Evolutionary conservation across 1,284 basidiomycete species (phyloP).

Genomic region (Rhodofomes roseus): DNA sequence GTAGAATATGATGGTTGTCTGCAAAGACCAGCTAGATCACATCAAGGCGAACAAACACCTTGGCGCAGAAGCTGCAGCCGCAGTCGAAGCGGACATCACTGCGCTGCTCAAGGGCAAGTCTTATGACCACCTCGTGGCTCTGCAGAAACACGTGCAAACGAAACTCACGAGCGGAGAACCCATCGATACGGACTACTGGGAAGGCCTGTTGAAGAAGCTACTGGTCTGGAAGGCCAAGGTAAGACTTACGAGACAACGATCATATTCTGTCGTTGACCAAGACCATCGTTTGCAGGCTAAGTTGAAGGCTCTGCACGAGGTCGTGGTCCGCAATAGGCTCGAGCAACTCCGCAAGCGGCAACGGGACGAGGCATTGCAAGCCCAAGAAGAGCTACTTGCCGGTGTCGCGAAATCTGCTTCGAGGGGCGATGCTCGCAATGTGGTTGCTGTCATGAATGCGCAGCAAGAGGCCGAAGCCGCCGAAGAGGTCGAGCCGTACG

Average conservation of each 20-base stretch:
- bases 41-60: constrained; percentile 58
- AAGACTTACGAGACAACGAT: constrained; percentile 8
- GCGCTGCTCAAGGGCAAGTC: constrained; percentile 75
- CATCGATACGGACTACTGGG: constrained; percentile 98
- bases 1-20: constrained; percentile 95
- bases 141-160: constrained; percentile 85
- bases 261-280: not conserved
- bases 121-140: constrained; percentile 75
- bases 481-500: constrained; percentile 73
- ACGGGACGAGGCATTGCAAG: constrained; percentile 89
- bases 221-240: constrained; percentile 99
- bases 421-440: constrained; percentile 30
- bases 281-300: constrained; percentile 64
- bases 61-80: constrained; percentile 63
- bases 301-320: constrained; percentile 89
- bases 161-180: constrained; percentile 93
- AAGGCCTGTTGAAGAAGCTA: constrained; percentile 84
- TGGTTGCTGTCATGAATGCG: constrained; percentile 31
- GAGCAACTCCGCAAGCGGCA: constrained; percentile 95
- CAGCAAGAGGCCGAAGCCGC: constrained; percentile 41
- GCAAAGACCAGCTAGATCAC: constrained; percentile 86
- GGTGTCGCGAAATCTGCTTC: constrained; percentile 62
- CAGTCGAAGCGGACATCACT: constrained; percentile 80
- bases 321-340: constrained; percentile 91
- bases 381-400: constrained; percentile 88